A percentile compares a stretch with the other conserved stretches of the same genome.
These are phyloP conservation scores for Zygosaccharomyces siamensis DNA, from an alignment of 805 yeast species.

Conservation along the genomic window DNA sequence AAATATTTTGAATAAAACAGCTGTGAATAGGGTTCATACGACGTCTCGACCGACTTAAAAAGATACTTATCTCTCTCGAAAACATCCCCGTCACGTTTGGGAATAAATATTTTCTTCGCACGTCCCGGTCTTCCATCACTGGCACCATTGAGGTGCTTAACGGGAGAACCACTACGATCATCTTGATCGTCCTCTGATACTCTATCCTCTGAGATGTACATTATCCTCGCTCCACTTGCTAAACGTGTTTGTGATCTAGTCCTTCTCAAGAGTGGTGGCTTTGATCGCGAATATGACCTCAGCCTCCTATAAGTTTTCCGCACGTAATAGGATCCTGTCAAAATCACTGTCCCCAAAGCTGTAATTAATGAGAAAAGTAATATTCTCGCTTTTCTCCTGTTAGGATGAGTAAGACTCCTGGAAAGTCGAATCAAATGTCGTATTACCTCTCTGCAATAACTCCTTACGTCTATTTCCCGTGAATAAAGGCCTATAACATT, in stretches of 20 bases:
- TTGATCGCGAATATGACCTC: slow-evolving; percentile 6
- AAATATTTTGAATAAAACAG: slow-evolving; percentile 58
- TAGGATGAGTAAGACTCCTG: slow-evolving; percentile 7
- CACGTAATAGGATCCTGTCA: slow-evolving; percentile 10
- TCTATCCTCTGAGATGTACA: slow-evolving; percentile 29
- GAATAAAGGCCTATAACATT: slow-evolving; percentile 24
- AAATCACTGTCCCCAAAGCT: slow-evolving; percentile 16
- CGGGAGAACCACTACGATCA: neutral
- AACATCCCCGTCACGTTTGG: slow-evolving; percentile 30
- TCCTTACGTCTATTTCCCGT: slow-evolving; percentile 15
- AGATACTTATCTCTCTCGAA: slow-evolving; percentile 33
- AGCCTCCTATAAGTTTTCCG: neutral
- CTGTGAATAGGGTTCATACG: slow-evolving; percentile 23
- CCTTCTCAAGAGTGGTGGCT: slow-evolving; percentile 18
- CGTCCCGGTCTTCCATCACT: neutral
- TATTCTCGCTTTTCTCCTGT: slow-evolving; percentile 26
- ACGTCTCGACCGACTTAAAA: slow-evolving; percentile 29
- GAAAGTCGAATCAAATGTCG: slow-evolving; percentile 21
- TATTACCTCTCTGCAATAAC: slow-evolving; percentile 17
- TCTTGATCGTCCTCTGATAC: slow-evolving; percentile 8
- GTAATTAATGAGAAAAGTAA: slow-evolving; percentile 21
- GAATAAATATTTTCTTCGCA: slow-evolving; percentile 28
- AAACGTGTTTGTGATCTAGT: slow-evolving; percentile 30
- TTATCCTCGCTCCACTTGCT: slow-evolving; percentile 32
- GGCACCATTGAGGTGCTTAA: neutral